Evolutionary conservation across 2,329 filamentous ascomycete genomes (phyloP).

Genomic region (Metarhizium sp.): DNA sequence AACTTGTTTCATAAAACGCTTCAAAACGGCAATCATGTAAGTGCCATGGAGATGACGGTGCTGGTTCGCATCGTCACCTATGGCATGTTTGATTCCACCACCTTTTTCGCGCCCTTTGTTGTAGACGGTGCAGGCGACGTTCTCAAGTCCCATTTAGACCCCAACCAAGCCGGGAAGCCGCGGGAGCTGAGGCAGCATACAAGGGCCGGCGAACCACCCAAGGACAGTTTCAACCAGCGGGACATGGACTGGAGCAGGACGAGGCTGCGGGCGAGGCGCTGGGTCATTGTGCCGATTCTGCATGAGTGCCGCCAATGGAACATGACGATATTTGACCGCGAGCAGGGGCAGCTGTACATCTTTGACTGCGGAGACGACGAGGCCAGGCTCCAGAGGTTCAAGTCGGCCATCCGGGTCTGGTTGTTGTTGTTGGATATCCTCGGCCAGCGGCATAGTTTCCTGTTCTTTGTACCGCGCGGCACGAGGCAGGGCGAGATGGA

Average conservation of each 20-base stretch:
- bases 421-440: conserved; percentile 11
- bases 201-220: background rate
- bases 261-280: conserved; percentile 6
- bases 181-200: background rate
- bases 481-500: conserved; percentile 5
- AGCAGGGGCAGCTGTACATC: conserved; percentile 10
- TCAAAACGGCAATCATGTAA: background rate
- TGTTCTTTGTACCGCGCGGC: conserved; percentile 9
- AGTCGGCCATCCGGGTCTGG: conserved; percentile 11
- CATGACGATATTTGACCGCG: conserved; percentile 15
- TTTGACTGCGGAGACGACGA: conserved; percentile 9
- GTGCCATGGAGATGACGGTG: conserved; percentile 4
- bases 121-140: background rate
- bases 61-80: conserved; percentile 11
- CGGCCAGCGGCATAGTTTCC: conserved; percentile 10
- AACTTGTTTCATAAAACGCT: conserved; percentile 7
- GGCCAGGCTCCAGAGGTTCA: conserved; percentile 6
- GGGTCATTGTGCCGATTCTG: conserved; percentile 10
- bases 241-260: conserved; percentile 1
- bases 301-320: conserved; percentile 9
- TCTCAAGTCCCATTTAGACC: background rate
- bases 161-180: background rate
- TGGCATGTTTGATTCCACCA: conserved; percentile 10
- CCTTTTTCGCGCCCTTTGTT: conserved; percentile 4
- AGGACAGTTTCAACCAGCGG: conserved; percentile 4